Percentiles rank a stretch among this genome's conserved stretches.
Conservation (phyloP, 2,329 filamentous ascomycete species). For the Trichoderma simmonsii region DNA sequence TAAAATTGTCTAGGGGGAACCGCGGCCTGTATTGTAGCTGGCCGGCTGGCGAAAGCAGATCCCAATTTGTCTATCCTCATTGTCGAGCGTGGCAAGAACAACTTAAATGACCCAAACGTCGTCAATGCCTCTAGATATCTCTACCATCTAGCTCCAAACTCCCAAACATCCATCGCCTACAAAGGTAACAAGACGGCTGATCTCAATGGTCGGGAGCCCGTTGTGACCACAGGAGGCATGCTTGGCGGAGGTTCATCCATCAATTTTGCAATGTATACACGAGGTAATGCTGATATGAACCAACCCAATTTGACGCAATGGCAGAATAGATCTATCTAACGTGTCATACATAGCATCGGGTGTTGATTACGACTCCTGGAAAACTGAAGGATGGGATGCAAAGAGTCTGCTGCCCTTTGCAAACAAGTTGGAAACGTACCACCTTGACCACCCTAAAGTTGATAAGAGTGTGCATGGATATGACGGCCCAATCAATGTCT, state of each 20-base stretch:
- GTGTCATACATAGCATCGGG: constrained; percentile 24
- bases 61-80: constrained; percentile 28
- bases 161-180: constrained; percentile 26
- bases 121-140: constrained; percentile 25
- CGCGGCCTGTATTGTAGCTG: constrained; percentile 28
- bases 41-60: constrained; percentile 27
- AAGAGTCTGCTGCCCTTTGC: constrained; percentile 33
- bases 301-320: neutral
- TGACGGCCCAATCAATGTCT: constrained; percentile 54
- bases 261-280: constrained; percentile 34
- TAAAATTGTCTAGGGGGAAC: constrained; percentile 23
- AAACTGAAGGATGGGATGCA: constrained; percentile 32
- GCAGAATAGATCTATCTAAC: neutral
- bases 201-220: constrained; percentile 25
- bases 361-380: constrained; percentile 35
- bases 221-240: constrained; percentile 27
- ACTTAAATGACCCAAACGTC: constrained; percentile 27
- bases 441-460: constrained; percentile 33
- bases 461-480: constrained; percentile 47
- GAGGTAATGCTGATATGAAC: constrained; percentile 18
- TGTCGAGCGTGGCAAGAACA: constrained; percentile 30
- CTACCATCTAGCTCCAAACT: constrained; percentile 23
- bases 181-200: constrained; percentile 24
- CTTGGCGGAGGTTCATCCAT: constrained; percentile 35
- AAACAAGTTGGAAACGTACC: constrained; percentile 54